Evolutionary conservation across 176 grass and related monocot species (phyloP).

Genomic region (Tillandsia fasciculata): DNA sequence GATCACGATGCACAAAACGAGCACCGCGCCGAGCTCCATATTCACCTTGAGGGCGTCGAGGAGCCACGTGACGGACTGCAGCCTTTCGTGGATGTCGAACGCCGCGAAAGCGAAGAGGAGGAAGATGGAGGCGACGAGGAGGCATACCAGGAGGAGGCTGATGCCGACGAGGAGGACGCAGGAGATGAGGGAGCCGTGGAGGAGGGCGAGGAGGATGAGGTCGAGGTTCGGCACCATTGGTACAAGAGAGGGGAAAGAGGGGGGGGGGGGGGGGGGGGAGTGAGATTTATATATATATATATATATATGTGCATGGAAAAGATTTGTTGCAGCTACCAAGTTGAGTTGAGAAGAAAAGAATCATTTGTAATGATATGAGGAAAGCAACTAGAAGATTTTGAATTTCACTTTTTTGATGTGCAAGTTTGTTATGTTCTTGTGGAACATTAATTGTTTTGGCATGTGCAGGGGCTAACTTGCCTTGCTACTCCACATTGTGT

Average conservation of each 20-base stretch:
- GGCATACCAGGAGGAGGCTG: conserved; percentile 18
- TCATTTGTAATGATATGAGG: too few relatives aligned
- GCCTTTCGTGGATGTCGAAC: conserved; percentile 14
- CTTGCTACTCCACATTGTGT: too few relatives aligned
- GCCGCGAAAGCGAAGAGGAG: conserved; percentile 20
- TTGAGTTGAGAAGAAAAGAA: too few relatives aligned
- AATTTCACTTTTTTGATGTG: too few relatives aligned
- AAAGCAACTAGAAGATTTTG: too few relatives aligned
- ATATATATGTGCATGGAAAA: too few relatives aligned
- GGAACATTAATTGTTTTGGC: too few relatives aligned
- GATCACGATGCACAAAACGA: conserved; percentile 37
- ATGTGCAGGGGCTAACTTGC: too few relatives aligned
- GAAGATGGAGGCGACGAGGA: conserved; percentile 18
- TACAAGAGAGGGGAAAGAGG: not conserved
- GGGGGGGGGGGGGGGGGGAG: too few relatives aligned
- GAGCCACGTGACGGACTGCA: conserved; percentile 1
- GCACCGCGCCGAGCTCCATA: conserved; percentile 39
- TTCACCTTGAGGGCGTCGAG: conserved; percentile 10
- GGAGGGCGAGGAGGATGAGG: conserved; percentile 48
- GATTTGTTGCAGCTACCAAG: too few relatives aligned
- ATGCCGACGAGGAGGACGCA: conserved; percentile 24
- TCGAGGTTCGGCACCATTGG: conserved; percentile 43
- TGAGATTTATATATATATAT: too few relatives aligned
- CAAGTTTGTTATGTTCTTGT: too few relatives aligned
- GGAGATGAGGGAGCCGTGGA: conserved; percentile 31